Evolutionary conservation across 2,329 filamentous ascomycete species (phyloP).

Genomic region (Plenodomus biglobosus): DNA sequence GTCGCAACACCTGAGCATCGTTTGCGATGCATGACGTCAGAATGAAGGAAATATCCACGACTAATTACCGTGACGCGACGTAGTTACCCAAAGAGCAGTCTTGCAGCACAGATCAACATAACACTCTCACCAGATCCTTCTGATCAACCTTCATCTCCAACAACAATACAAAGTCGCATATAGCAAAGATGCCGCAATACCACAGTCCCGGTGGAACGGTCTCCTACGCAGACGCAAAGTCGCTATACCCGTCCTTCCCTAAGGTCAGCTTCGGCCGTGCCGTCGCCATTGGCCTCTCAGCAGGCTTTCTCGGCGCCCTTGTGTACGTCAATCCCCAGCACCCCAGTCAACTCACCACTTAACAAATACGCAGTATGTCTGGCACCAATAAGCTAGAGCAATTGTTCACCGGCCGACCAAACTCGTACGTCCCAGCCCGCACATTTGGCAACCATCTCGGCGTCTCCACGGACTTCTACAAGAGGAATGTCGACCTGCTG

Average conservation of each 20-base stretch:
- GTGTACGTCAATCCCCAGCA: slow-evolving; percentile 2
- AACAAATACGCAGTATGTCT: slow-evolving; percentile 27
- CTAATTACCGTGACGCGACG: not conserved
- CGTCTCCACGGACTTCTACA: slow-evolving; percentile 14
- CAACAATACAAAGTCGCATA: too few species aligned
- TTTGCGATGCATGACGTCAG: slow-evolving; percentile 9
- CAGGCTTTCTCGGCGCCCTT: slow-evolving; percentile 18
- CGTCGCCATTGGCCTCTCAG: slow-evolving; percentile 20
- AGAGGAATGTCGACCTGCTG: slow-evolving; percentile 21
- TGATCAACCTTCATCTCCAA: not conserved
- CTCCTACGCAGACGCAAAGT: slow-evolving; percentile 20
- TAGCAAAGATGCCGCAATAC: slow-evolving; percentile 20
- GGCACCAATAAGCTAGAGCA: slow-evolving; percentile 34
- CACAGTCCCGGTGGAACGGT: slow-evolving; percentile 11
- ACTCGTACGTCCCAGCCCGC: slow-evolving; percentile 36
- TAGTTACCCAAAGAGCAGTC: not conserved
- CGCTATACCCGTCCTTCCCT: slow-evolving; percentile 17
- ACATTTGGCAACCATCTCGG: slow-evolving; percentile 32
- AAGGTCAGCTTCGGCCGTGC: slow-evolving; percentile 21
- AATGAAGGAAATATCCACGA: slow-evolving; percentile 2
- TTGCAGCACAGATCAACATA: not conserved
- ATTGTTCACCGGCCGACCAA: slow-evolving; percentile 29
- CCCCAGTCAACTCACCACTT: not conserved
- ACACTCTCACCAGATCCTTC: not conserved
- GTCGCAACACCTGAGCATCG: too few species aligned